phyloP scores from a whole-genome alignment of 805 yeast genomes.

The Saturnispora halmiae region DNA sequence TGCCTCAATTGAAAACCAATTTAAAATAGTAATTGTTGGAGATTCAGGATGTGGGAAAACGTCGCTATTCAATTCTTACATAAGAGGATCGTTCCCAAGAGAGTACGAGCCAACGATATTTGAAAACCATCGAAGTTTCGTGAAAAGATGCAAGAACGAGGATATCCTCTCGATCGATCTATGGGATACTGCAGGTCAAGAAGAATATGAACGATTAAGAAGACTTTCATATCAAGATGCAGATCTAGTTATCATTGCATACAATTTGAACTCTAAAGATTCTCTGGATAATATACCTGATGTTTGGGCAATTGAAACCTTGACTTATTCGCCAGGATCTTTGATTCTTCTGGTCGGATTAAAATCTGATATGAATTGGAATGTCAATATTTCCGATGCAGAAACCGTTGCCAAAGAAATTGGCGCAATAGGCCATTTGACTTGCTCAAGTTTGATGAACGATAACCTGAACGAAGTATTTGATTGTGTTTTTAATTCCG shows the following conservation, averaged over 20 bases:
- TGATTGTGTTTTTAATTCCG: slow-evolving; percentile 36
- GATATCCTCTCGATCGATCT: slow-evolving; percentile 75
- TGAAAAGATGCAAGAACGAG: slow-evolving; percentile 76
- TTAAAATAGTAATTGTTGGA: slow-evolving; percentile 77
- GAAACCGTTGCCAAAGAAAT: slow-evolving; percentile 31
- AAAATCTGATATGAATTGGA: slow-evolving; percentile 55
- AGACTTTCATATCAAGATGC: slow-evolving; percentile 83
- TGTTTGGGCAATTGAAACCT: slow-evolving; percentile 82
- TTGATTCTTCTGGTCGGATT: slow-evolving; percentile 80
- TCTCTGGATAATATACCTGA: slow-evolving; percentile 68
- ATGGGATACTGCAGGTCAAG: slow-evolving; percentile 96
- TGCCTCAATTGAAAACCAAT: slow-evolving; percentile 21
- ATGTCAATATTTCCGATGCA: slow-evolving; percentile 22
- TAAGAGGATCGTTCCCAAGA: slow-evolving; percentile 91
- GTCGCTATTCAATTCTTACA: slow-evolving; percentile 87
- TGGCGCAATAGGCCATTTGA: slow-evolving; percentile 64
- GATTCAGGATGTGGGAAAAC: slow-evolving; percentile 99
- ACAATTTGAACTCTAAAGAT: slow-evolving; percentile 52
- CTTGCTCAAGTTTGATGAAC: slow-evolving; percentile 70
- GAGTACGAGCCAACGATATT: slow-evolving; percentile 97
- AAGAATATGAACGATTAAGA: slow-evolving; percentile 81
- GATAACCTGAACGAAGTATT: slow-evolving; percentile 62
- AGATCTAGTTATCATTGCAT: slow-evolving; percentile 67
- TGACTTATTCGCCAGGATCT: slow-evolving; percentile 70
- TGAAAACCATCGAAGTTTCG: slow-evolving; percentile 85